These are phyloP conservation scores for Oryza nivara DNA, from an alignment of 176 grass and related monocot species.

Conservation along the genomic window DNA sequence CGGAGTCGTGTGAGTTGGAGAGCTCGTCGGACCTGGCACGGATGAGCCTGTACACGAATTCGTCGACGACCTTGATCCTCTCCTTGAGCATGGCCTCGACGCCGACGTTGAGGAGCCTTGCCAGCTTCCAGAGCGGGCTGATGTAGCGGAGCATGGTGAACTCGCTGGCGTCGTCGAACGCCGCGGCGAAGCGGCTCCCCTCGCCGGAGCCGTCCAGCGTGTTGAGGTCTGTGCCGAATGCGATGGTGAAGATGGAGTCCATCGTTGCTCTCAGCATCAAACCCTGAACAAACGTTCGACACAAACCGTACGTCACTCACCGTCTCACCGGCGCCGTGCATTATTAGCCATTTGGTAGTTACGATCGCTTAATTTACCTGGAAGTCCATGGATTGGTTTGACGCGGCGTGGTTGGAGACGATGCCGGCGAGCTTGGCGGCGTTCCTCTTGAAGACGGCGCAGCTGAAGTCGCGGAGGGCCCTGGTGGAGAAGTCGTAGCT, in stretches of 20 bases:
- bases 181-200: constrained; percentile 56
- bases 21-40: constrained; percentile 34
- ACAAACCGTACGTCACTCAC: too few species aligned
- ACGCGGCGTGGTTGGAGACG: background rate
- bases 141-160: constrained; percentile 56
- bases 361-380: constrained; percentile 25
- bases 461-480: constrained; percentile 58
- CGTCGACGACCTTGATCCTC: constrained; percentile 52
- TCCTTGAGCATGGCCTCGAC: constrained; percentile 41
- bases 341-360: too few species aligned
- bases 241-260: constrained; percentile 69
- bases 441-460: constrained; percentile 55
- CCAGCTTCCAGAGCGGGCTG: constrained; percentile 60
- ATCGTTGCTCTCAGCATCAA: constrained; percentile 61
- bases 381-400: constrained; percentile 39
- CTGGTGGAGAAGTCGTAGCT: constrained; percentile 69
- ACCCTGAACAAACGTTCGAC: constrained; percentile 25
- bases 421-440: constrained; percentile 52
- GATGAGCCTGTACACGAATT: constrained; percentile 58
- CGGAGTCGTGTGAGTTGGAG: constrained; percentile 12
- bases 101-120: constrained; percentile 52
- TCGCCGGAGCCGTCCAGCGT: constrained; percentile 27
- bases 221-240: constrained; percentile 60
- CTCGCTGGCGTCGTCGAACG: constrained; percentile 74
- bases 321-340: too few species aligned